Evolutionary conservation across 108 stramenopile species (phyloP), one percentile per base, ranked within the genome.

Genomic region (Cyclotella sp.): DNA sequence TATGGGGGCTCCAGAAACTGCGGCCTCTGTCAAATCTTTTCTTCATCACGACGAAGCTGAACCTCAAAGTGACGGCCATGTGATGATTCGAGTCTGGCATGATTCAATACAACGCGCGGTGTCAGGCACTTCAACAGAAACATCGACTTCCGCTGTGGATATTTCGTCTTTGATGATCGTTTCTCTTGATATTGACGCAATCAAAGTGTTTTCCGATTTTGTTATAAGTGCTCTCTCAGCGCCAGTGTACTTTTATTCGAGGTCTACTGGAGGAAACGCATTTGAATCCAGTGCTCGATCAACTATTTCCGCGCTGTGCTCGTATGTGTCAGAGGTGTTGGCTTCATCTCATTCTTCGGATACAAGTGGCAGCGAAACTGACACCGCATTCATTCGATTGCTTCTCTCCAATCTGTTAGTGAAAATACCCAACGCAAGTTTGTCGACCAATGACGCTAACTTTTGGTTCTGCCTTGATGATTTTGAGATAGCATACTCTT

Each of bases 91-190:
- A 27, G 67, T 51, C 8, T 49, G 30, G 51, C 42, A 51, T 29
- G n/a, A n/a, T 28, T 61, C 34, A 30, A 21, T 41, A 39, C 65
- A 70, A n/a, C 14, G 44, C 59, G 40, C 30, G 30, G 58, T 45
- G 30, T 84, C 78, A 44, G 67, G 70, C 44, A 52, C 30, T 34
- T 65, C 61, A 19, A 42, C n/a, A 7, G 55, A 54, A 26, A 47
- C 81, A 49, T 77, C 86, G 44, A 71, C 88, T 16, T 63, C 80
- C 42, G 78, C 86, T 51, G 65, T 76, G 26, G 87, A 89, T 52
- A 52, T 87, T 34, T 73, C 68, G 18, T 81, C 75, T 45, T 78
- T 81, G 14, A 58, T 87, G 19, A 74, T 67, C 45, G 58, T 92
- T 39, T 69, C 72, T 41, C 57, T 88, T 13, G 61, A 79, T 47